These are phyloP conservation scores for Amanita inopinata DNA, from an alignment of 768 basidiomycete species.

Conservation along the genomic window DNA sequence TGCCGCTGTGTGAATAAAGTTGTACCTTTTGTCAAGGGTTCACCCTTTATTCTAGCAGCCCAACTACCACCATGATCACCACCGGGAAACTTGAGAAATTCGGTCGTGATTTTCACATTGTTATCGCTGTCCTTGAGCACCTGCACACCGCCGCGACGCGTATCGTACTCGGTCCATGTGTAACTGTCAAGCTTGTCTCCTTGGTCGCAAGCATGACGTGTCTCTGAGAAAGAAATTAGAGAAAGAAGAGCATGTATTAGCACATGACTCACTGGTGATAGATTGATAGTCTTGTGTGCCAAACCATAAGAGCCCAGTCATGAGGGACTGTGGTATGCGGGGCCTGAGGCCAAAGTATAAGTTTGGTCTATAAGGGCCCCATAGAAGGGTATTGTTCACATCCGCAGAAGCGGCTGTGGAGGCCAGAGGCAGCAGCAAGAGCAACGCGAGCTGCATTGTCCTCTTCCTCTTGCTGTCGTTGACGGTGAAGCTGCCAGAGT, in stretches of 20 bases:
- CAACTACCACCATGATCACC: constrained; percentile 81
- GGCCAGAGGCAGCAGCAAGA: constrained; percentile 33
- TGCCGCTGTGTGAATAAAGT: constrained; percentile 5
- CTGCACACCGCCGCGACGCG: constrained; percentile 79
- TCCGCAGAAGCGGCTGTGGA: constrained; percentile 26
- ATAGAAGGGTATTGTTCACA: constrained; percentile 52
- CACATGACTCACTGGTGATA: constrained; percentile 39
- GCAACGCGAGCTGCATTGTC: not conserved
- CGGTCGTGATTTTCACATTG: constrained; percentile 78
- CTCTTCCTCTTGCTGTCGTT: no score
- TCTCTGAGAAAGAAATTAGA: constrained; percentile 30
- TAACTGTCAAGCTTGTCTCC: constrained; percentile 73
- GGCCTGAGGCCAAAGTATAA: constrained; percentile 93
- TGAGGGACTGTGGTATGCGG: constrained; percentile 75
- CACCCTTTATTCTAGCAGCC: constrained; percentile 77
- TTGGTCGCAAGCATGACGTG: constrained; percentile 86
- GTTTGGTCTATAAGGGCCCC: constrained; percentile 86
- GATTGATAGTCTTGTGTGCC: constrained; percentile 80
- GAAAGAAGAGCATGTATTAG: constrained; percentile 1
- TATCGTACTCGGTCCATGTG: constrained; percentile 83
- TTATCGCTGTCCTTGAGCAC: constrained; percentile 72
- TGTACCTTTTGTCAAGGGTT: constrained; percentile 62
- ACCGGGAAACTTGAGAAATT: constrained; percentile 79
- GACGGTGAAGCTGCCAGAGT: no score
- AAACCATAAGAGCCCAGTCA: constrained; percentile 94